phyloP scores from a whole-genome alignment of 768 basidiomycete species.

The Pleurotus djamor region DNA sequence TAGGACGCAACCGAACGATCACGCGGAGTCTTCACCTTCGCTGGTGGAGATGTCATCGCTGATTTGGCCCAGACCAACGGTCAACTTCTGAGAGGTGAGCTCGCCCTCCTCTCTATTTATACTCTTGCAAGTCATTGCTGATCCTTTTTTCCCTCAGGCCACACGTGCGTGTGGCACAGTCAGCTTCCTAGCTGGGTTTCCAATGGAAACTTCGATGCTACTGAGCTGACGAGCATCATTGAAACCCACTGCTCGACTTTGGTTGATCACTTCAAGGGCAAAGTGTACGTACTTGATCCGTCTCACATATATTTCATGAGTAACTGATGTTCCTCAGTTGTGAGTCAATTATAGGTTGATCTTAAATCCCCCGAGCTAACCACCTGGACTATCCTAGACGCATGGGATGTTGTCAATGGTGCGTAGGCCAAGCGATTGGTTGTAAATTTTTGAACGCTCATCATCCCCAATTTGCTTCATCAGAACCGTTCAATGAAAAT shows the following conservation, averaged over 20 bases:
- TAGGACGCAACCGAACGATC: conserved; percentile 40
- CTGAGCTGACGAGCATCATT: conserved; percentile 26
- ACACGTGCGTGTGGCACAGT: conserved; percentile 41
- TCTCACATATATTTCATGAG: background rate
- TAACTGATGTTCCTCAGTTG: background rate
- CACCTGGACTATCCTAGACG: conserved; percentile 21
- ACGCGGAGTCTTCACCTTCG: conserved; percentile 29
- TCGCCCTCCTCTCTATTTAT: background rate
- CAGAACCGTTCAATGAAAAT: conserved; percentile 59
- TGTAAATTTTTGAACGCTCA: background rate
- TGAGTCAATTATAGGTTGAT: background rate
- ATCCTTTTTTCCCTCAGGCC: conserved; percentile 7
- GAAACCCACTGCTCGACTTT: conserved; percentile 31
- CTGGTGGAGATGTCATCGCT: conserved; percentile 29
- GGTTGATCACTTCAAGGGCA: conserved; percentile 36
- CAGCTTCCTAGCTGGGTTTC: conserved; percentile 39
- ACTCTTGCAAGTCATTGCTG: background rate
- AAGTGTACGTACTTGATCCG: conserved; percentile 20
- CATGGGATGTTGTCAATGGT: conserved; percentile 56
- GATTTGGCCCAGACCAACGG: conserved; percentile 29
- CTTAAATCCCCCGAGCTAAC: conserved; percentile 14
- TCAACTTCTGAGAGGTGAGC: conserved; percentile 31
- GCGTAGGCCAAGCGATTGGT: background rate
- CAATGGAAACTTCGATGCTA: conserved; percentile 21
- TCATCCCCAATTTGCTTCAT: conserved; percentile 12